Evolutionary conservation across 257 asterid genomes (phyloP).

Genomic region (Ehretia macrophylla): DNA sequence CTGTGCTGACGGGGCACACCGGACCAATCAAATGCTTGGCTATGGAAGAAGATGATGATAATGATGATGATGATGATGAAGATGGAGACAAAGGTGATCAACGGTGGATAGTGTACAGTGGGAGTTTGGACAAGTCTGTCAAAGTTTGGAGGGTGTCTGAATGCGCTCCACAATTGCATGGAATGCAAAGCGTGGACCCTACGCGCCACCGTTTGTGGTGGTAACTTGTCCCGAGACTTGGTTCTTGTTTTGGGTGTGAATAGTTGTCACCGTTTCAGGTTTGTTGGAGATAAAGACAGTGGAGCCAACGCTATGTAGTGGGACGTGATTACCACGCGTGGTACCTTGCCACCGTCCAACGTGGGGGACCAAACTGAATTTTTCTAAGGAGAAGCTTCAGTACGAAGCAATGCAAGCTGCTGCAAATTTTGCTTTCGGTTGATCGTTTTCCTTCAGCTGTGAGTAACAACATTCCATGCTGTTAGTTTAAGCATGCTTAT

Average conservation of each 20-base stretch:
- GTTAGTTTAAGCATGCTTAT: too few relatives aligned
- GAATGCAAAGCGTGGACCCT: background rate
- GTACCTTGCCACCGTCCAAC: background rate
- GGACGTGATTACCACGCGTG: background rate
- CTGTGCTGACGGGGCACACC: slow-evolving; percentile 64
- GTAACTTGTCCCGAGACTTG: background rate
- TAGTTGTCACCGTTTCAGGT: too few relatives aligned
- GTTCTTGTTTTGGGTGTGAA: too few relatives aligned
- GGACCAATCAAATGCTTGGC: slow-evolving; percentile 94
- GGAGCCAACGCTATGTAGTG: background rate
- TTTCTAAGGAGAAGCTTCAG: background rate
- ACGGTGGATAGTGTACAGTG: slow-evolving; percentile 63
- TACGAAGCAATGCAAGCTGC: background rate
- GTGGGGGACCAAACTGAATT: background rate
- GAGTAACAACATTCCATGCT: too few relatives aligned
- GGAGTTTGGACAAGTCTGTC: slow-evolving; percentile 67
- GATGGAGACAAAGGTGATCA: slow-evolving; percentile 1
- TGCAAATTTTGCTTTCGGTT: background rate
- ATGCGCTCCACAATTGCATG: too few relatives aligned
- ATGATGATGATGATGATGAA: slow-evolving; percentile 8
- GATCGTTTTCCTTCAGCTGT: too few relatives aligned
- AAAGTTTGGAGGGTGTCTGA: slow-evolving; percentile 67
- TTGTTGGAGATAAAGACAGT: background rate
- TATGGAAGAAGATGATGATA: slow-evolving; percentile 35
- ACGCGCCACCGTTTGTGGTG: background rate